Evolutionary conservation across 148 eudicot species (phyloP).

Genomic region (Agrostemma githago): DNA sequence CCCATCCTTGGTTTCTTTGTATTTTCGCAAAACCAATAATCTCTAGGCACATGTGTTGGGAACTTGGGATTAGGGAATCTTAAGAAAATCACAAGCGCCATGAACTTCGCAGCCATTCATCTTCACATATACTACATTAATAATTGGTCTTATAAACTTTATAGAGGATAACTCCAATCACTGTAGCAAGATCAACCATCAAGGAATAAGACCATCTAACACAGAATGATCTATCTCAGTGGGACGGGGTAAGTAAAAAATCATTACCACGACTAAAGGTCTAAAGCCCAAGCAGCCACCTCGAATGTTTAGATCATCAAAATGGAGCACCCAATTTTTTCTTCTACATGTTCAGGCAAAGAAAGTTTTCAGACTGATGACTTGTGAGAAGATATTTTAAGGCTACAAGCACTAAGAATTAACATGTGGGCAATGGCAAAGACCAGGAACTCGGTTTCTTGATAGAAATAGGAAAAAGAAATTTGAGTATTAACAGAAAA

Average conservation of each 20-base stretch:
- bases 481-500: background rate
- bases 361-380: background rate
- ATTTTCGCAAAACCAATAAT: background rate
- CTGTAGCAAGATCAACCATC: background rate
- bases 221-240: background rate
- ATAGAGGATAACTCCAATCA: background rate
- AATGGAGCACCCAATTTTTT: background rate
- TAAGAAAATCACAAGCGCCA: background rate
- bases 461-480: background rate
- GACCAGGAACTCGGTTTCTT: background rate
- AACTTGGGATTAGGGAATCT: background rate
- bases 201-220: constrained; percentile 3
- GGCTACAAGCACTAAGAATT: constrained; percentile 1
- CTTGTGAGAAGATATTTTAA: background rate
- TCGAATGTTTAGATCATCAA: background rate
- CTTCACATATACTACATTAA: background rate
- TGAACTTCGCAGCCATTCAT: background rate
- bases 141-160: background rate
- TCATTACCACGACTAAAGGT: background rate
- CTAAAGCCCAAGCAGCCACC: constrained; percentile 1
- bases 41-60: background rate
- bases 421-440: constrained; percentile 12
- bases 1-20: background rate
- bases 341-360: background rate
- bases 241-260: background rate